Percentiles rank a stretch among this genome's conserved stretches.
Conservation (phyloP, 1,284 basidiomycete genomes). For the Takashimella tepidaria region DNA sequence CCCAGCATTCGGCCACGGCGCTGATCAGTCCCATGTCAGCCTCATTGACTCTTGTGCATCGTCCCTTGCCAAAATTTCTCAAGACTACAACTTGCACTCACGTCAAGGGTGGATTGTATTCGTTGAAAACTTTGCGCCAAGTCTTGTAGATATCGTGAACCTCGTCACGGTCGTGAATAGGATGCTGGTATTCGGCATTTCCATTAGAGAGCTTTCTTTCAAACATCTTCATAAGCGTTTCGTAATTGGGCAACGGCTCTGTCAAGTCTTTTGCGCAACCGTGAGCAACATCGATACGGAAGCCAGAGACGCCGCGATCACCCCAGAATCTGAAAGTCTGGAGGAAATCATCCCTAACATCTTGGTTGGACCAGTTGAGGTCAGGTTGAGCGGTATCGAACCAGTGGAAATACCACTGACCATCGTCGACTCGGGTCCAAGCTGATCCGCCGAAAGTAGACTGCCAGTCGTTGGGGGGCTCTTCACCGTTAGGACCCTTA, state of each 20-base stretch:
- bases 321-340: slow-evolving; percentile 70
- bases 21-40: slow-evolving; percentile 8
- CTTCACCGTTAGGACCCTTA: slow-evolving; percentile 48
- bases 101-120: slow-evolving; percentile 41
- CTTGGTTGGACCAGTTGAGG: slow-evolving; percentile 69
- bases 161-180: slow-evolving; percentile 32
- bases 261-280: slow-evolving; percentile 29
- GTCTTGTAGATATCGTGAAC: slow-evolving; percentile 35
- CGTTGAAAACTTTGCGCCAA: slow-evolving; percentile 42
- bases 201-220: slow-evolving; percentile 10
- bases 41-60: background rate
- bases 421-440: slow-evolving; percentile 66
- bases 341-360: slow-evolving; percentile 60
- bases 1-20: slow-evolving; percentile 43
- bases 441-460: slow-evolving; percentile 64
- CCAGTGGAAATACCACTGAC: slow-evolving; percentile 68
- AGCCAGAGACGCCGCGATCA: slow-evolving; percentile 67
- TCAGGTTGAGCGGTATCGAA: slow-evolving; percentile 69
- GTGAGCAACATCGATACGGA: slow-evolving; percentile 51
- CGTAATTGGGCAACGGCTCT: slow-evolving; percentile 13
- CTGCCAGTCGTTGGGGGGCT: slow-evolving; percentile 69
- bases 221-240: slow-evolving; percentile 12
- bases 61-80: background rate
- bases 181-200: slow-evolving; percentile 17
- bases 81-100: slow-evolving; percentile 18